These are phyloP conservation scores for Kuraishia hungarica DNA, from an alignment of 805 yeast species.

Conservation along the genomic window DNA sequence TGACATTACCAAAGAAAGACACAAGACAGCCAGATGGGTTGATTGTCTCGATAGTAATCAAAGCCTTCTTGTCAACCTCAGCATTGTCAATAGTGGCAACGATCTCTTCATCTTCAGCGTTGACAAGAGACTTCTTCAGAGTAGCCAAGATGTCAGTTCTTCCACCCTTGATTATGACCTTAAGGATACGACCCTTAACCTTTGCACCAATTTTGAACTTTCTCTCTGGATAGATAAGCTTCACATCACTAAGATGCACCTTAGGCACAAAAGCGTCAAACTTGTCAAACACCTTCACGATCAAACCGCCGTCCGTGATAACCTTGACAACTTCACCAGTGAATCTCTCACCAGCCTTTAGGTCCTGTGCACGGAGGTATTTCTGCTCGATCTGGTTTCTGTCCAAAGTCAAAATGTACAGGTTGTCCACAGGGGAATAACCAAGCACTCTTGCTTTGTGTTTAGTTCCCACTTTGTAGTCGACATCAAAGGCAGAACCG, in stretches of 20 bases:
- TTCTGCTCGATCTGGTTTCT: conserved; percentile 53
- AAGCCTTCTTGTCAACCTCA: conserved; percentile 39
- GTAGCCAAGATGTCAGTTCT: conserved; percentile 52
- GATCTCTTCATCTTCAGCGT: conserved; percentile 47
- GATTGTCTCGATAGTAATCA: conserved; percentile 68
- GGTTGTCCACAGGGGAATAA: conserved; percentile 56
- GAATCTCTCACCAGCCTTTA: conserved; percentile 66
- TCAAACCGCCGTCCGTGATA: conserved; percentile 56
- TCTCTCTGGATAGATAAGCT: conserved; percentile 82
- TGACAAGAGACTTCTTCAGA: conserved; percentile 76
- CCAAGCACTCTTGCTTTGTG: conserved; percentile 77
- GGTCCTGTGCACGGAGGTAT: conserved; percentile 61
- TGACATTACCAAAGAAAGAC: conserved; percentile 70
- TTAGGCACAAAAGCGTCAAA: conserved; percentile 71
- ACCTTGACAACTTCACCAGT: conserved; percentile 47
- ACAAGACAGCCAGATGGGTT: conserved; percentile 75
- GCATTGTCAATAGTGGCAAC: conserved; percentile 30
- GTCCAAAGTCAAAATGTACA: conserved; percentile 62
- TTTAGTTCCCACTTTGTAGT: conserved; percentile 52
- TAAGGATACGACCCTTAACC: conserved; percentile 67
- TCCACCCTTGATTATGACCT: conserved; percentile 30
- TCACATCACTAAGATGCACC: conserved; percentile 75
- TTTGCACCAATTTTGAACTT: conserved; percentile 81
- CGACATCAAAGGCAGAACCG: conserved; percentile 32
- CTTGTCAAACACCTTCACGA: conserved; percentile 54